These are phyloP conservation scores for Marchantia paleacea DNA, from an alignment of 225 moss, liverwort and hornwort genomes.

Conservation along the genomic window DNA sequence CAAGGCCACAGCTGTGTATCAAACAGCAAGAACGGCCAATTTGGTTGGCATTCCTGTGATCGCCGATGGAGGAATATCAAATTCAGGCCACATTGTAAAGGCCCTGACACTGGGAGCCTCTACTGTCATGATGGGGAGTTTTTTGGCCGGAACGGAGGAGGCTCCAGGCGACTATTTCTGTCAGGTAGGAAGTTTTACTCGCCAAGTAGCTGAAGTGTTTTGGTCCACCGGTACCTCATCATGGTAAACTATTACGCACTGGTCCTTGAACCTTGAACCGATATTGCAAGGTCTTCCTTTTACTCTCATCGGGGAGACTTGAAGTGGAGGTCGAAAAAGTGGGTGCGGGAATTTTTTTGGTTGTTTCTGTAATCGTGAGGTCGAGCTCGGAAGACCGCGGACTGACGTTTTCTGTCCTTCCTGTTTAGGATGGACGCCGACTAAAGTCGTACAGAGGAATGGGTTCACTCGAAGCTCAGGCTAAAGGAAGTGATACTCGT, in stretches of 20 bases:
- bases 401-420: not conserved
- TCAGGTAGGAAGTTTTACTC: conserved; percentile 40
- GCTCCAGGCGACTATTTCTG: conserved; percentile 70
- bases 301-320: too few species aligned
- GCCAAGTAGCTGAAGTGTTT: not conserved
- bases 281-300: too few species aligned
- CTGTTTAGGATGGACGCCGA: conserved; percentile 57
- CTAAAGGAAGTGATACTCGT: conserved; percentile 73
- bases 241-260: too few species aligned
- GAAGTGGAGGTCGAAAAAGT: too few species aligned
- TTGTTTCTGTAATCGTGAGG: too few species aligned
- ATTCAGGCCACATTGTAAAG: conserved; percentile 89
- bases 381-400: too few species aligned
- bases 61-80: conserved; percentile 83
- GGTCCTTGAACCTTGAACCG: too few species aligned
- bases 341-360: too few species aligned
- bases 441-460: conserved; percentile 82
- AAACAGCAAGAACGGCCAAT: conserved; percentile 52
- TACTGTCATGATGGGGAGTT: conserved; percentile 87
- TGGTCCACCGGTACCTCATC: not conserved
- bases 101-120: conserved; percentile 80
- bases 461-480: conserved; percentile 92
- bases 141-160: conserved; percentile 84
- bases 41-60: conserved; percentile 55
- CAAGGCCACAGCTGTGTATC: conserved; percentile 73